These are phyloP conservation scores for Bruguiera hainesii DNA, from an alignment of 441 rosid species.

Conservation along the genomic window DNA sequence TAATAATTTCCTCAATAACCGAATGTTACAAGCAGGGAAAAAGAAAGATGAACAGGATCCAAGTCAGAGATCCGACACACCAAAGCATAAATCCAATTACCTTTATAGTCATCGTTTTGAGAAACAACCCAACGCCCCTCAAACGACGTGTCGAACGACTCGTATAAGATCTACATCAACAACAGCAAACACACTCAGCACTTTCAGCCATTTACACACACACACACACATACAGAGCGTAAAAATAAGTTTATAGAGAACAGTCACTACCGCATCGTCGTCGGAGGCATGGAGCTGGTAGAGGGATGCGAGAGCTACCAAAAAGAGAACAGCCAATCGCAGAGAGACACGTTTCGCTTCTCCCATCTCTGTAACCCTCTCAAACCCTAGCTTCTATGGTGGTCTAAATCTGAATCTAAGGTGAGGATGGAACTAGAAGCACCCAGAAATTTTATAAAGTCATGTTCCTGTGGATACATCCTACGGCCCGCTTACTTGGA, in stretches of 20 bases:
- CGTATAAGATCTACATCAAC: conserved; percentile 58
- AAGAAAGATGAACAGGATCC: not conserved
- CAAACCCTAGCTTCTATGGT: conserved; percentile 11
- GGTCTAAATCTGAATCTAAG: not conserved
- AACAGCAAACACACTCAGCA: conserved; percentile 4
- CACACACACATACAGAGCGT: not conserved
- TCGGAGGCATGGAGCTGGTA: conserved; percentile 49
- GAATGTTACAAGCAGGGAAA: not conserved
- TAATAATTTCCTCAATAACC: no score
- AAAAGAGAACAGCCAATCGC: conserved; percentile 39
- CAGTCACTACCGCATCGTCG: conserved; percentile 37
- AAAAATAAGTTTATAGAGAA: not conserved
- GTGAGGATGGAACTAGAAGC: no score
- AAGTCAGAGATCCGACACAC: not conserved
- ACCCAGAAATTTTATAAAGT: not conserved
- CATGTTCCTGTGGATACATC: not conserved
- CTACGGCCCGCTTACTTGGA: conserved; percentile 15
- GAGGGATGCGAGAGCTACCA: conserved; percentile 42
- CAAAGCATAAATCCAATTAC: conserved; percentile 23
- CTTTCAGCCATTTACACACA: not conserved
- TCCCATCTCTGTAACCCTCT: conserved; percentile 22
- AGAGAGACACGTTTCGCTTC: conserved; percentile 31
- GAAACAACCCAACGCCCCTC: conserved; percentile 88
- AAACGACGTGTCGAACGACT: conserved; percentile 73
- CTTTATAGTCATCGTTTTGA: conserved; percentile 65